Evolutionary conservation across 371 early-diverging fungal genomes (phyloP).

Genomic region (Mucor irregularis): DNA sequence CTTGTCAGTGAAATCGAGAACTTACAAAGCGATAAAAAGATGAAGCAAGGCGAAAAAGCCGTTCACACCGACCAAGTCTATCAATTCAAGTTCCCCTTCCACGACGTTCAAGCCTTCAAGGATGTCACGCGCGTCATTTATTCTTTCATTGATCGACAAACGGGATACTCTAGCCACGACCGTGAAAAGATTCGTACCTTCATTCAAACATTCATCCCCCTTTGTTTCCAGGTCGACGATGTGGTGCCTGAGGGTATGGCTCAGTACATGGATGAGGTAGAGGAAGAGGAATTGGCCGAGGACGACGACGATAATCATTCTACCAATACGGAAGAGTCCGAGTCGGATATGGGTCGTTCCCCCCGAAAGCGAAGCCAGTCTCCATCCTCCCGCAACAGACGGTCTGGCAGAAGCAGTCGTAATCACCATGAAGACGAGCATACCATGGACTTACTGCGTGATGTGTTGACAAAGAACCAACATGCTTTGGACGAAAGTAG

Average conservation of each 20-base stretch:
- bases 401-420: conserved; percentile 27
- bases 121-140: conserved; percentile 68
- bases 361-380: conserved; percentile 30
- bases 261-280: conserved; percentile 32
- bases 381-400: conserved; percentile 18
- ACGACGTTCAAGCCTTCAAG: conserved; percentile 61
- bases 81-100: conserved; percentile 66
- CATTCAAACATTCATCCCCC: conserved; percentile 70
- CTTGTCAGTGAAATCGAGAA: conserved; percentile 85
- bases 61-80: conserved; percentile 46
- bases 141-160: conserved; percentile 51
- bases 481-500: conserved; percentile 10
- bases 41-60: conserved; percentile 2
- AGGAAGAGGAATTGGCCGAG: conserved; percentile 36
- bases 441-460: conserved; percentile 41
- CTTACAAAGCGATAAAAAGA: conserved; percentile 39
- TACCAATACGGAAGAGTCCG: conserved; percentile 40
- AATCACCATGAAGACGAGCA: conserved; percentile 41
- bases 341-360: conserved; percentile 33
- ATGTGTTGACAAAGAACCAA: conserved; percentile 40
- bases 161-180: conserved; percentile 61
- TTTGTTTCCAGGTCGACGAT: conserved; percentile 67
- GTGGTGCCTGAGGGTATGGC: conserved; percentile 35
- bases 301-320: conserved; percentile 42
- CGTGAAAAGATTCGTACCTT: conserved; percentile 76